Evolutionary conservation across 331 rosid genomes (phyloP).

Genomic region (Rosa hybrid): DNA sequence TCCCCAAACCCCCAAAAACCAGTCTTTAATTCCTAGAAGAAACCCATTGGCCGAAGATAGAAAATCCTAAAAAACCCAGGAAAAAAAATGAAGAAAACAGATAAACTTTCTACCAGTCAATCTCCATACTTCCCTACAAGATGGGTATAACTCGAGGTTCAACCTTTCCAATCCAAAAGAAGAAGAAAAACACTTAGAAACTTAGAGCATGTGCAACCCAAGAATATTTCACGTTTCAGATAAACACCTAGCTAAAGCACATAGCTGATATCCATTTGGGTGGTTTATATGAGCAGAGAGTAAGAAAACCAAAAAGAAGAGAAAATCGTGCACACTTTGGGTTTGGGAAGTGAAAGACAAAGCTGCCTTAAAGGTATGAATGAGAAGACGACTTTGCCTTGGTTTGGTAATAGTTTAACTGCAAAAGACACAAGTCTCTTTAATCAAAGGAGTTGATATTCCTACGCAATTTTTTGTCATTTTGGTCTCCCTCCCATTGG

Average conservation of each 20-base stretch:
- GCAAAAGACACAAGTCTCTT: background rate
- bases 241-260: background rate
- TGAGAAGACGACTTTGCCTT: background rate
- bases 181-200: background rate
- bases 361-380: slow-evolving; percentile 4
- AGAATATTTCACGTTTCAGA: background rate
- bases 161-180: background rate
- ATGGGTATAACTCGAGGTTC: no score
- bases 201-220: background rate
- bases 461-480: slow-evolving; percentile 3
- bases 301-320: background rate
- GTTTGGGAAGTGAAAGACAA: slow-evolving; percentile 13
- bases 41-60: slow-evolving; percentile 17
- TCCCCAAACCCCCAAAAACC: slow-evolving; percentile 14
- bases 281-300: slow-evolving; percentile 1
- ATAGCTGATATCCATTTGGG: background rate
- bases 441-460: slow-evolving; percentile 6
- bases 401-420: background rate
- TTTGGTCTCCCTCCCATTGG: background rate
- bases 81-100: no score
- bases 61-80: background rate
- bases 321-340: slow-evolving; percentile 15
- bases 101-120: no score
- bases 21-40: slow-evolving; percentile 14
- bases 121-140: background rate